Base-by-base conservation (phyloP, 2,329 filamentous ascomycete species). In the Exophiala dermatitidis region DNA sequence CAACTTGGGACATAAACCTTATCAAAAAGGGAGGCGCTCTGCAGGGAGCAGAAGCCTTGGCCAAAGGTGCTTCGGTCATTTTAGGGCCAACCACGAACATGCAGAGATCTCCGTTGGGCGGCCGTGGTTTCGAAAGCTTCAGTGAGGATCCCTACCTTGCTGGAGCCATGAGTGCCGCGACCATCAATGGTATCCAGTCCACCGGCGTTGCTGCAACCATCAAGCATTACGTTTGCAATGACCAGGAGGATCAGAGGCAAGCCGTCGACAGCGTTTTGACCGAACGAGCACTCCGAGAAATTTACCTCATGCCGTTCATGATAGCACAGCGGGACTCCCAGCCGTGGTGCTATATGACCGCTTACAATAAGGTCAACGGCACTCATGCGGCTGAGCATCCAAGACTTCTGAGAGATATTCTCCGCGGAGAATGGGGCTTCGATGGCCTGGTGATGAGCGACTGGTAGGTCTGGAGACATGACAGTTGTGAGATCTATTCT, bases 101-200 rank as follows among this genome's bases (percentile, higher is more conserved):
- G 75, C 88, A 93, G 64, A 80, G 88, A 10, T 86, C 86, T 46
- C 88, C 88, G 0, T 76, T 93, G 0, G 88, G 88, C n/a, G 88
- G 88, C 12, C 79, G 88, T 55, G 90, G 90, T 59, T 94, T 93
- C 61, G 88, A 94, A 69, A 90, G 87, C 0, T 93, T 90, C 67
- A 89, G 86, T 0, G 88, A 93, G 67, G 88, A 93, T 61, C 88
- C 88, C 0, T 78, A 84, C 6, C 75, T 94, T 3, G 88, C 86
- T 0, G 86, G 86, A 32, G 85, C 83, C 58, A 72, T 90, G 56
- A 84, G 85, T 8, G 80, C 84, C 0, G 78, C 85, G 55, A 87
- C 87, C 57, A 84, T 88, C 64, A 82, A 80, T 45, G 86, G 85
- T 5, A 73, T 87, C 50, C 88, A 93, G 65, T 82, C 84, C 28